Conservation (phyloP, 164 flowering plant species). For the Brasenia schreberi region DNA sequence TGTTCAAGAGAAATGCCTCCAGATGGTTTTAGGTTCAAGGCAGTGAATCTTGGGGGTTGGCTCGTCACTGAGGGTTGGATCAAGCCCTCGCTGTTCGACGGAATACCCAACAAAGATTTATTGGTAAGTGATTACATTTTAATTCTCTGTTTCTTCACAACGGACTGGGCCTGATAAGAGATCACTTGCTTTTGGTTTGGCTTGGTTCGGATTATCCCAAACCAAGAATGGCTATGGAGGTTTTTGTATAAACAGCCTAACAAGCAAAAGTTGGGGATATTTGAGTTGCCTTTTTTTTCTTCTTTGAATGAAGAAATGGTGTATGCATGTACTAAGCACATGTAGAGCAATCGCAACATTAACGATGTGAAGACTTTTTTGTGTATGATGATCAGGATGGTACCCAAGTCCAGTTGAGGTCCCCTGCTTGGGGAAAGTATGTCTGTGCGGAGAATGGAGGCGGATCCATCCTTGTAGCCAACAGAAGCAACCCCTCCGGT, state of each 20-base stretch:
- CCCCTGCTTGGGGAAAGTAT: constrained; percentile 37
- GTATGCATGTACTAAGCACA: too few species aligned
- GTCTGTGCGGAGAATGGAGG: constrained; percentile 51
- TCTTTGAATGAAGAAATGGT: too few species aligned
- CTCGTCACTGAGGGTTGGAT: constrained; percentile 33
- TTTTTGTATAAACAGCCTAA: too few species aligned
- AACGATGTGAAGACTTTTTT: not conserved
- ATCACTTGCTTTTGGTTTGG: too few species aligned
- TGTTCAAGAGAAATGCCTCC: not conserved
- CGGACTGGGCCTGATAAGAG: too few species aligned
- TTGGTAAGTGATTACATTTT: constrained; percentile 16
- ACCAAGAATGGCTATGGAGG: too few species aligned
- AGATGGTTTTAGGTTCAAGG: constrained; percentile 9
- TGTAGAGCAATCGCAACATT: too few species aligned
- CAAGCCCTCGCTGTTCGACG: constrained; percentile 24
- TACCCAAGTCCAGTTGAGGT: constrained; percentile 35
- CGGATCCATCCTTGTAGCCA: constrained; percentile 35
- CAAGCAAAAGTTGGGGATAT: too few species aligned
- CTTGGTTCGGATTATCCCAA: too few species aligned
- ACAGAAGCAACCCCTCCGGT: constrained; percentile 24
- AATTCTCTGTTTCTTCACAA: not conserved
- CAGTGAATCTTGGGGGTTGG: constrained; percentile 33
- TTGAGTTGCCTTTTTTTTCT: too few species aligned
- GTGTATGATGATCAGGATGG: constrained; percentile 47
- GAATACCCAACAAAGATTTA: constrained; percentile 26